Percentiles rank a stretch among this genome's conserved stretches.
Evolutionary conservation across 345 rosid species (phyloP).

Genomic region (Linum tenue): DNA sequence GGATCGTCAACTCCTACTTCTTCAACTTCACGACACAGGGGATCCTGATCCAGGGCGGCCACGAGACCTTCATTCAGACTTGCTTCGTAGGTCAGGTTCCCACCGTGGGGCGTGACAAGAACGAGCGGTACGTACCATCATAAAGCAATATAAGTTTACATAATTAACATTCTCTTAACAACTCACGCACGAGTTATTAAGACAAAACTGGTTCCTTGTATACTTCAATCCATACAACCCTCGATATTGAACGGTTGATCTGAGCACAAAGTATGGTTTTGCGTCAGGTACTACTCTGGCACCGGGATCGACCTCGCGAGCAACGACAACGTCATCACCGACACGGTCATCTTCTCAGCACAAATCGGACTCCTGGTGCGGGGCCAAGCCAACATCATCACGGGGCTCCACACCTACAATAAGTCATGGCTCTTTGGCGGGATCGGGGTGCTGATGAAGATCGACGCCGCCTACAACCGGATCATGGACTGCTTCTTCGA

Average conservation of each 20-base stretch:
- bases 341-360: background rate
- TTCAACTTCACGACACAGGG: conserved; percentile 19
- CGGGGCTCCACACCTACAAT: conserved; percentile 16
- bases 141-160: too few species aligned
- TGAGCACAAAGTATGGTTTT: too few species aligned
- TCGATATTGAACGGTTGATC: too few species aligned
- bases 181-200: too few species aligned
- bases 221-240: too few species aligned
- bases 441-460: conserved; percentile 12
- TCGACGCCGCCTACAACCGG: conserved; percentile 7
- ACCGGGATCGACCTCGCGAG: too few species aligned
- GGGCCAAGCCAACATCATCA: background rate
- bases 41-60: conserved; percentile 21
- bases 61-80: conserved; percentile 24
- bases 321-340: too few species aligned
- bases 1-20: conserved; percentile 22
- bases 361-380: too few species aligned
- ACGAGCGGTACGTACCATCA: conserved; percentile 6
- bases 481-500: conserved; percentile 21
- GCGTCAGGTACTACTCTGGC: background rate
- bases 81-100: conserved; percentile 25
- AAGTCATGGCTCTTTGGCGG: conserved; percentile 21
- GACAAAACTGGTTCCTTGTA: too few species aligned
- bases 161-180: too few species aligned
- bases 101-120: conserved; percentile 17